A percentile compares a stretch with the other conserved stretches of the same genome.
These are phyloP conservation scores for Phaeodactylum tricornutum DNA, from an alignment of 108 stramenopile genomes.

Conservation along the genomic window DNA sequence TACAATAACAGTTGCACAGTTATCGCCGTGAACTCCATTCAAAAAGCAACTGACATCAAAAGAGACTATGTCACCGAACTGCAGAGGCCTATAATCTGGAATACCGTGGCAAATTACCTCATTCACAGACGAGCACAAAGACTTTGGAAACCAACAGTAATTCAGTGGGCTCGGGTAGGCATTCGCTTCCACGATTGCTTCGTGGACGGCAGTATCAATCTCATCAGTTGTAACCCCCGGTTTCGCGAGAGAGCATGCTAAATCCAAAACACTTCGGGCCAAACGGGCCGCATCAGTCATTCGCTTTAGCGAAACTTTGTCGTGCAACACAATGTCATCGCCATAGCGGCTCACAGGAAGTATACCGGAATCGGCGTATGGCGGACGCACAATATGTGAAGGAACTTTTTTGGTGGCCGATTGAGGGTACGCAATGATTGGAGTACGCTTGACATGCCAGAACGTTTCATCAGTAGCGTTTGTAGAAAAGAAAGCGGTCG, in stretches of 20 bases:
- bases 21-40: constrained; percentile 94
- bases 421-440: neutral
- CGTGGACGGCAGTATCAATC: constrained; percentile 81
- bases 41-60: constrained; percentile 82
- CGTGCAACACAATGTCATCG: constrained; percentile 32
- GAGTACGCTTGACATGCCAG: neutral
- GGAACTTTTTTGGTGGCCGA: constrained; percentile 13
- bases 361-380: constrained; percentile 57
- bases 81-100: constrained; percentile 56
- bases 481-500: neutral
- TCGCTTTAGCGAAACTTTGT: constrained; percentile 22
- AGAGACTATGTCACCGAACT: constrained; percentile 88
- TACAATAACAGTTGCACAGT: constrained; percentile 89
- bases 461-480: neutral
- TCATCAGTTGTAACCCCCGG: constrained; percentile 88
- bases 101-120: constrained; percentile 99
- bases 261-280: constrained; percentile 55
- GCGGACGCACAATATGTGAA: constrained; percentile 32
- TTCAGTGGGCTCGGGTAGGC: constrained; percentile 96
- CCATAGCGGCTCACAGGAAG: constrained; percentile 20
- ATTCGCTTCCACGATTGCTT: constrained; percentile 41
- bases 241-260: constrained; percentile 39
- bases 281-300: constrained; percentile 52
- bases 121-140: constrained; percentile 89
- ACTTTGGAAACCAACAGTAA: constrained; percentile 94